Evolutionary conservation across 225 moss, liverwort and hornwort genomes (phyloP), one percentile per base, ranked within the genome.

Genomic region (Thuidium tamariscinum): DNA sequence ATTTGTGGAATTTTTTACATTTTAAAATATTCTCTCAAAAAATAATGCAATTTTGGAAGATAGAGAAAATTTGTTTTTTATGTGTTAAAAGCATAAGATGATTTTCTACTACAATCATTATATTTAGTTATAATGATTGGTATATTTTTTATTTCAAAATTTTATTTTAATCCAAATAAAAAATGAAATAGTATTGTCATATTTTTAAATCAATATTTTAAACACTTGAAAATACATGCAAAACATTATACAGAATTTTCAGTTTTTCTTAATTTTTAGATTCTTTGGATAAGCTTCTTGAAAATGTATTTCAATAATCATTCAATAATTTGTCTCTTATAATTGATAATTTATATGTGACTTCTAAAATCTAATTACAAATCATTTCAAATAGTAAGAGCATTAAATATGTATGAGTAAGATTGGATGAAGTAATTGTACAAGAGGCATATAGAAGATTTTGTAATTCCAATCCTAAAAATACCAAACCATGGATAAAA

Each of bases 111-210:
- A 49, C 1, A 12, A 12, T 20, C 1, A 2, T 32, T 2, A 6
- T 11, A 0, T 11, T 32, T 32, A 3, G 8, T 51, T 34, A 21
- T 7, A 74, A 49, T 20, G 2, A 21, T 51, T 74, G 49, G 12
- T 51, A 7, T 32, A 5, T 21, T 6, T 20, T 34, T 74, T 4
- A 5, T 34, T 74, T 11, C 4, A 21, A 13, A n/a, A 48, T 11
- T 0, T 72, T 0, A 10, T 30, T 34, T 74, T 0, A 51, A 8
- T 19, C 12, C 51, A 21, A 5, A 3, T 2, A 18, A 11, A 3
- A 4, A 2, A 6, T 18, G 1, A 34, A 51, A n/a, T n/a, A 14
- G 0, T 3, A 52, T 13, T 13, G 0, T 19, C 2, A 34, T 4
- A 34, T 49, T 74, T 49, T 73, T 2, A 18, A 30, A 29, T 1